Conservation (phyloP, 2,329 filamentous ascomycete genomes). For the Microdochium trichocladiopsis region DNA sequence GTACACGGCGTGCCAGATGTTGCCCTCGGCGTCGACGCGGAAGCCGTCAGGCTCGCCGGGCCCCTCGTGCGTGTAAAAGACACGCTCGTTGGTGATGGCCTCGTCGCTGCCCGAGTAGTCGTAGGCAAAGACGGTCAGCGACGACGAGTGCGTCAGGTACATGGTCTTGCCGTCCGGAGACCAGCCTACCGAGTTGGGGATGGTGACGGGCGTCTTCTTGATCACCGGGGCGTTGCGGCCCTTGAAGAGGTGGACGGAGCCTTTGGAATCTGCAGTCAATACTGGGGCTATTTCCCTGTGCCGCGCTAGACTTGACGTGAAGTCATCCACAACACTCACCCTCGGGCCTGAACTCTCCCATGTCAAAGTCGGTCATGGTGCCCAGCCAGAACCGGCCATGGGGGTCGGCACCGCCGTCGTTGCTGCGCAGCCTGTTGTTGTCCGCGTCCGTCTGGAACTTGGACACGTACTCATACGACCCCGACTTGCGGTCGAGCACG, state of each 20-base stretch:
- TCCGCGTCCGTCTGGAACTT: constrained; percentile 30
- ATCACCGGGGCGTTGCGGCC: constrained; percentile 51
- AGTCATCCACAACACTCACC: constrained; percentile 34
- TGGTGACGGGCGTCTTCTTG: constrained; percentile 55
- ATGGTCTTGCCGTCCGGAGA: constrained; percentile 64
- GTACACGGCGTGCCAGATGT: constrained; percentile 84
- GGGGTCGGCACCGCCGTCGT: constrained; percentile 77
- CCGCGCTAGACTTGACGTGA: no score
- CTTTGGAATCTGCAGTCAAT: constrained; percentile 28
- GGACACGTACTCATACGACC: constrained; percentile 44
- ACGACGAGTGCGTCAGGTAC: constrained; percentile 78
- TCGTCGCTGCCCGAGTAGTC: constrained; percentile 64
- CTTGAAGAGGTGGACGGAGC: constrained; percentile 67
- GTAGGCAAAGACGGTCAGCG: constrained; percentile 62
- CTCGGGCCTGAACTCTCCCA: constrained; percentile 52
- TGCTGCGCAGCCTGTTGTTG: constrained; percentile 57
- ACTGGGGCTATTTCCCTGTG: background rate
- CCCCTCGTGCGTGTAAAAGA: constrained; percentile 65
- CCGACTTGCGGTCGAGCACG: constrained; percentile 60
- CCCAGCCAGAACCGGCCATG: constrained; percentile 80
- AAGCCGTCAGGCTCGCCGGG: constrained; percentile 75
- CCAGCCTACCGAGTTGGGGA: constrained; percentile 84
- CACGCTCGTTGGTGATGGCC: constrained; percentile 57
- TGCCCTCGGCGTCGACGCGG: constrained; percentile 75
- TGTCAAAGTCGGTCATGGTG: constrained; percentile 69